Conservation (phyloP, 2,329 filamentous ascomycete species). For the Sphaerulina musiva region DNA sequence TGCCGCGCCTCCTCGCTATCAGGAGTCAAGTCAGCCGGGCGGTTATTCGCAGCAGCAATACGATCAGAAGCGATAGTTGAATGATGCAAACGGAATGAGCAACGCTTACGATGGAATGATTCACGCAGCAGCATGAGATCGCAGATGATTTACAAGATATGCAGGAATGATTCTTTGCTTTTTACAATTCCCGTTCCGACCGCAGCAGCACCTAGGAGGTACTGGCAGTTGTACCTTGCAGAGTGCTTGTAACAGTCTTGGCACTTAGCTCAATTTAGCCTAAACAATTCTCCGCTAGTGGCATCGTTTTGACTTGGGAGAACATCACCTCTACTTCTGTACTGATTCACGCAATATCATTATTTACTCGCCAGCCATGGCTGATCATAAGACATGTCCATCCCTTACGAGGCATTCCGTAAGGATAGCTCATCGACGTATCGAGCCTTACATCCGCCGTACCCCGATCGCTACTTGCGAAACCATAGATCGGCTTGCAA, state of each 20-base stretch:
- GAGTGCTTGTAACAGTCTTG: not conserved
- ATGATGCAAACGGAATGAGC: not conserved
- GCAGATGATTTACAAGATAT: constrained; percentile 1
- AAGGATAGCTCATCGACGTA: constrained; percentile 61
- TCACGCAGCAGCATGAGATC: constrained; percentile 7
- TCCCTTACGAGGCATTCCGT: constrained; percentile 70
- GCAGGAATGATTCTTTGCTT: too few species aligned
- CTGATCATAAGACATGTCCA: constrained; percentile 42
- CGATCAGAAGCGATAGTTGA: constrained; percentile 3
- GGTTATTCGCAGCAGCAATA: constrained; percentile 5
- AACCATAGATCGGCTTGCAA: constrained; percentile 69
- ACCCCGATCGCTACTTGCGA: constrained; percentile 77
- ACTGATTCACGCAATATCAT: not conserved
- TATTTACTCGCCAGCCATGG: constrained; percentile 33
- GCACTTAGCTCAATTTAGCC: not conserved
- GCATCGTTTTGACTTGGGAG: not conserved
- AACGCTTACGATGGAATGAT: not conserved
- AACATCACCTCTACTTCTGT: not conserved
- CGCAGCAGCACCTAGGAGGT: too few species aligned
- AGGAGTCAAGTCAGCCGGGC: constrained; percentile 23
- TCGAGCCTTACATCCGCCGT: constrained; percentile 68
- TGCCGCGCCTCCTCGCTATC: constrained; percentile 26
- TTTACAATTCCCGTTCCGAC: too few species aligned
- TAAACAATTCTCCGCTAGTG: not conserved
- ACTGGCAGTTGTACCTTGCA: too few species aligned